phyloP scores from a whole-genome alignment of 129 eudicot species.

The Deinandra increscens region DNA sequence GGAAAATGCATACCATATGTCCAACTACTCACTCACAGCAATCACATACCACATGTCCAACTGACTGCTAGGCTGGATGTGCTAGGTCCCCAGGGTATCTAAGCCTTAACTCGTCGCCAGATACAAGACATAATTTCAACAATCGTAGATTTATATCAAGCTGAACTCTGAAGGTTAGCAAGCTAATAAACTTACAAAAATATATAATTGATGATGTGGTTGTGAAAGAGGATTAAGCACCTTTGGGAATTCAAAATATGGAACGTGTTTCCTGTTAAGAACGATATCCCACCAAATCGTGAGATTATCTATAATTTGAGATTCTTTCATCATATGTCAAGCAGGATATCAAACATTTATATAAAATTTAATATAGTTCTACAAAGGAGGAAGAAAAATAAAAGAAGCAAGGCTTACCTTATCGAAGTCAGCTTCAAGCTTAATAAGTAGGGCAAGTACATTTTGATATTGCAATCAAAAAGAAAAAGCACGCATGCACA shows the following conservation, averaged over 20 bases:
- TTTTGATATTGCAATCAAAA: constrained; percentile 71
- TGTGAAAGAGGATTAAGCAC: constrained; percentile 27
- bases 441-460: constrained; percentile 86
- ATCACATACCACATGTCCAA: constrained; percentile 85
- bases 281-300: constrained; percentile 94
- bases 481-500: background rate
- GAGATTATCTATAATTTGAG: constrained; percentile 89
- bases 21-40: background rate
- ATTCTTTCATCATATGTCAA: constrained; percentile 88
- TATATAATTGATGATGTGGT: background rate
- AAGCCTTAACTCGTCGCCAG: constrained; percentile 58
- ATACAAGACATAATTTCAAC: constrained; percentile 32
- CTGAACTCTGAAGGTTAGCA: background rate
- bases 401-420: constrained; percentile 47
- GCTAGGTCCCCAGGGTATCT: constrained; percentile 88
- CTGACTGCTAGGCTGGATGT: constrained; percentile 94
- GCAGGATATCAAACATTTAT: background rate
- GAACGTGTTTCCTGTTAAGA: constrained; percentile 89
- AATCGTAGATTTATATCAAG: background rate
- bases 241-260: constrained; percentile 93
- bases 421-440: constrained; percentile 96
- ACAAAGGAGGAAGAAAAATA: background rate
- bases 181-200: background rate
- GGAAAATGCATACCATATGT: background rate
- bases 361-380: background rate